phyloP scores from a whole-genome alignment of 805 yeast species.

The Zygosaccharomyces lentus region DNA sequence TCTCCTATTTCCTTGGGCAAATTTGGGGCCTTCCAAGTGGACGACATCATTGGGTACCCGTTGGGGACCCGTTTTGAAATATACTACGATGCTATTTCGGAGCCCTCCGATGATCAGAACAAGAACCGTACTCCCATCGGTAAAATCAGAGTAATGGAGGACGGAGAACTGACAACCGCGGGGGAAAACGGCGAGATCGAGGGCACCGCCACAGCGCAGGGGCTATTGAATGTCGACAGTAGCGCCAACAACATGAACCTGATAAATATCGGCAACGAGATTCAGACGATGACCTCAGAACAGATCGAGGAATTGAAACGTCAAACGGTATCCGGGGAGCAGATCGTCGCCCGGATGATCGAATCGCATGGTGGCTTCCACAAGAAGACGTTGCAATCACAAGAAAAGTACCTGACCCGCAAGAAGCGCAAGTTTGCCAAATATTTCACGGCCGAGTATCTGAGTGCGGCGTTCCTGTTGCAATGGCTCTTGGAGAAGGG shows the following conservation, averaged over 20 bases:
- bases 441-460: slow-evolving; percentile 74
- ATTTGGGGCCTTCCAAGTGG: slow-evolving; percentile 79
- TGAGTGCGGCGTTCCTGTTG: slow-evolving; percentile 66
- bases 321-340: slow-evolving; percentile 65
- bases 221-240: slow-evolving; percentile 33
- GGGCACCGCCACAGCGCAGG: slow-evolving; percentile 33
- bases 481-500: slow-evolving; percentile 78
- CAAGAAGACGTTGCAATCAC: slow-evolving; percentile 83
- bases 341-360: slow-evolving; percentile 75
- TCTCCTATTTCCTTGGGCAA: slow-evolving; percentile 75
- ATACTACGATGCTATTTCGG: slow-evolving; percentile 36
- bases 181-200: slow-evolving; percentile 34
- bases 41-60: slow-evolving; percentile 71
- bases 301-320: slow-evolving; percentile 82
- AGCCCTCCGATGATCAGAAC: slow-evolving; percentile 11
- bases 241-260: slow-evolving; percentile 64
- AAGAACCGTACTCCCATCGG: slow-evolving; percentile 28
- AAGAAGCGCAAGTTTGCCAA: slow-evolving; percentile 88
- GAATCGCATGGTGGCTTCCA: slow-evolving; percentile 82
- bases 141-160: slow-evolving; percentile 21
- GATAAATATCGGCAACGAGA: slow-evolving; percentile 60
- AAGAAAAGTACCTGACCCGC: slow-evolving; percentile 85
- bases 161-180: slow-evolving; percentile 26
- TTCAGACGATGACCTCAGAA: slow-evolving; percentile 69
- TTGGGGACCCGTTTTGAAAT: slow-evolving; percentile 91